Base-by-base conservation (phyloP, 1,284 basidiomycete species). In the Peniophora sp. region DNA sequence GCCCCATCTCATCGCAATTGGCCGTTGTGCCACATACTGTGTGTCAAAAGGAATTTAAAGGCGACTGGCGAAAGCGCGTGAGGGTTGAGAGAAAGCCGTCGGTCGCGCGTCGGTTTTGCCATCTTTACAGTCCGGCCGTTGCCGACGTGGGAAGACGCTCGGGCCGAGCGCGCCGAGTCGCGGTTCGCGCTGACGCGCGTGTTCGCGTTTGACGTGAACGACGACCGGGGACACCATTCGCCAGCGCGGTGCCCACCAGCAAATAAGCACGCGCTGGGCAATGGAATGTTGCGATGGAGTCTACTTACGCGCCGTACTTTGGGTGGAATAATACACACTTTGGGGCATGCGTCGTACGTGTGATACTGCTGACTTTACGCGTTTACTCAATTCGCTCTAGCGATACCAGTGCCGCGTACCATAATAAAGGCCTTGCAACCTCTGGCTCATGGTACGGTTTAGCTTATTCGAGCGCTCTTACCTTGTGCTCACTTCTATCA, bases 1-100 rank as follows among this genome's bases (percentile, higher is more conserved):
- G 55, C 39, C 56, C 52, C 36, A 54, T n/a, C 11, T 18, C 24
- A 22, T 14, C 1, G 24, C 9, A 18, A 5, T 12, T 8, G 41
- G 18, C 24, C 23, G 37, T 0, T n/a, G 24, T 15, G 8, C 17
- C 8, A 57, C 62, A 37, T 50, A 71, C 70, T 69, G 59, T 60
- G 85, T 88, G 85, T 74, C 87, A 89, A 88, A 73, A 87, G 87
- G 88, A 88, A 76, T 89, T 89, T 89, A 81, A 89, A 89, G 87
- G 86, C 84, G 72, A 58, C 58, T 60, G 60, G 59, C 39, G 37
- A 39, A 35, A 42, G n/a, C 47, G 27, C 18, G 47, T 24, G 32
- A 46, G 45, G 49, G 51, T 41, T 10, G 23, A 46, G 20, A 22
- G 36, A 41, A 47, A 23, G 42, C 12, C 43, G 46, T 52, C 49